A percentile compares a stretch with the other conserved stretches of the same genome.
Conservation (phyloP, 2,329 filamentous ascomycete species). For the Periglandula ipomoeae region DNA sequence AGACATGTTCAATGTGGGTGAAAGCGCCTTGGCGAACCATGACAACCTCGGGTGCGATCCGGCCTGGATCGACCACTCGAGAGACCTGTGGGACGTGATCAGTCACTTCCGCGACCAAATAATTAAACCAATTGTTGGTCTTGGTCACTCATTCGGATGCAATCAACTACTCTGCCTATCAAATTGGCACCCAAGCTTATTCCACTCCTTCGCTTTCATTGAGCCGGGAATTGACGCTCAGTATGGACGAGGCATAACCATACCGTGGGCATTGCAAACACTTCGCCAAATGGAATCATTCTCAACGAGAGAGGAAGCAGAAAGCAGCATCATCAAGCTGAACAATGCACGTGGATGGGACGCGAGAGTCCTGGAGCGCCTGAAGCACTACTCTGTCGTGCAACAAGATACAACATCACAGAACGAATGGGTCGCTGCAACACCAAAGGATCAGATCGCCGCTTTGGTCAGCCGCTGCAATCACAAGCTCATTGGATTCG, state of each 20-base stretch:
- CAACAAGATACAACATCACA: background rate
- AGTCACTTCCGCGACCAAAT: background rate
- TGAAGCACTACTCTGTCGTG: slow-evolving; percentile 2
- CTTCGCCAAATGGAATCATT: background rate
- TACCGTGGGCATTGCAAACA: slow-evolving; percentile 2
- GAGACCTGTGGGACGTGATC: slow-evolving; percentile 4
- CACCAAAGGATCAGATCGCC: slow-evolving; percentile 1
- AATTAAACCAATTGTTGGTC: slow-evolving; percentile 4
- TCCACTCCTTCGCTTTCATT: slow-evolving; percentile 6
- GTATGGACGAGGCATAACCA: slow-evolving; percentile 2
- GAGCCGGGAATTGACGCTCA: slow-evolving; percentile 4
- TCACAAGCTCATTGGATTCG: background rate
- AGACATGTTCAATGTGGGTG: slow-evolving; percentile 5
- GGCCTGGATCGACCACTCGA: slow-evolving; percentile 6
- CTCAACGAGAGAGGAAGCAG: background rate
- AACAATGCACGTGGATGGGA: background rate
- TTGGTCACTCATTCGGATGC: slow-evolving; percentile 5
- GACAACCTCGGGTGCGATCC: slow-evolving; percentile 6
- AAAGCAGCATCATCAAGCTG: background rate
- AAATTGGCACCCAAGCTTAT: slow-evolving; percentile 5
- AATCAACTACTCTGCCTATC: slow-evolving; percentile 6
- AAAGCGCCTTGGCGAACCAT: slow-evolving; percentile 3
- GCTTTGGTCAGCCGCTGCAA: slow-evolving; percentile 3
- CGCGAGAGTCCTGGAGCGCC: background rate
- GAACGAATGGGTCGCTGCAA: background rate